Conservation (phyloP, 495 filamentous ascomycete genomes). For the Talaromyces adpressus region DNA sequence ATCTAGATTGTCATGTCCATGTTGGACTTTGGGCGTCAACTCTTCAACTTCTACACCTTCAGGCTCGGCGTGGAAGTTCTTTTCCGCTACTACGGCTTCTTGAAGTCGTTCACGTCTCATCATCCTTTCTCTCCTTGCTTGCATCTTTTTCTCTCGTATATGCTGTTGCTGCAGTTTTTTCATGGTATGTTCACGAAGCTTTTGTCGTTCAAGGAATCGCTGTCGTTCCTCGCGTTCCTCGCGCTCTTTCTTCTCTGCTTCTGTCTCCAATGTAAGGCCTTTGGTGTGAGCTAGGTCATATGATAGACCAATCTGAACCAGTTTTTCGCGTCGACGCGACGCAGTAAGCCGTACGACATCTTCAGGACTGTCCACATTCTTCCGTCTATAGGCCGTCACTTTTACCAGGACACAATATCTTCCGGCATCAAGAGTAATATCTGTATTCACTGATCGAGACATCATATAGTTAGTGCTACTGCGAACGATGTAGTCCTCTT, state of each 20-base stretch:
- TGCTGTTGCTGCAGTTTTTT: slow-evolving; percentile 45
- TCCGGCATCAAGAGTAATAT: slow-evolving; percentile 75
- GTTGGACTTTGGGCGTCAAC: neutral
- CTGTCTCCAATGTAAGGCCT: slow-evolving; percentile 57
- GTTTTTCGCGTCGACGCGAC: slow-evolving; percentile 63
- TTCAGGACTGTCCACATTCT: slow-evolving; percentile 49
- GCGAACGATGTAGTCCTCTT: slow-evolving; percentile 80
- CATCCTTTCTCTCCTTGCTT: slow-evolving; percentile 32
- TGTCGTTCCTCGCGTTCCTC: slow-evolving; percentile 37
- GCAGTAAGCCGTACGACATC: slow-evolving; percentile 60
- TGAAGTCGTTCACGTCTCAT: slow-evolving; percentile 27
- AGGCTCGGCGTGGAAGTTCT: slow-evolving; percentile 11
- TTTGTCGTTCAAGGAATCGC: slow-evolving; percentile 35
- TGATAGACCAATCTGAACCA: slow-evolving; percentile 70
- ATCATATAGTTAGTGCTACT: slow-evolving; percentile 64
- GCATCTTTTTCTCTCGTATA: slow-evolving; percentile 42
- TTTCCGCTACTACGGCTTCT: slow-evolving; percentile 19
- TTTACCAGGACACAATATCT: slow-evolving; percentile 75
- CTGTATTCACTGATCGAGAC: slow-evolving; percentile 71
- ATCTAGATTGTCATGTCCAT: neutral
- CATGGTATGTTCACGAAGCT: slow-evolving; percentile 34
- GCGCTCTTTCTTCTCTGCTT: slow-evolving; percentile 50
- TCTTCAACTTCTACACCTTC: neutral
- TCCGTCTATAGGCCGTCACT: slow-evolving; percentile 58
- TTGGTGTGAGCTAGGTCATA: slow-evolving; percentile 85